Evolutionary conservation across 2,329 filamentous ascomycete species (phyloP), one percentile per base, ranked within the genome.

Genomic region (Penicillium sp.): DNA sequence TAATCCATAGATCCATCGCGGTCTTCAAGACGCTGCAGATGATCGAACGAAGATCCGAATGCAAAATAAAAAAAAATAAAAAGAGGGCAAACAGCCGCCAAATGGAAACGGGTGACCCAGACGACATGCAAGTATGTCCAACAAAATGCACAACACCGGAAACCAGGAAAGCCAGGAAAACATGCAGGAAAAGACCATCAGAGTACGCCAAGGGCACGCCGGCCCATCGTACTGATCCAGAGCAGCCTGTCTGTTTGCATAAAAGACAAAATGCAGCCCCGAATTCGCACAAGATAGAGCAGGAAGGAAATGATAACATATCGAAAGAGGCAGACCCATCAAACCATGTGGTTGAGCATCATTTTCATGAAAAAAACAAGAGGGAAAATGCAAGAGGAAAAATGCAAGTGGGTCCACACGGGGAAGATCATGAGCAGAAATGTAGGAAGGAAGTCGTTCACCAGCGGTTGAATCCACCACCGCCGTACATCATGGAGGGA

Each of bases 401-500:
- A 57, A 56, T 58, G 63, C 55, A 61, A 52, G 9, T 13, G 15
- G 18, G 18, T 21, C 18, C 18, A 21, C 3, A 21, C 18, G 18
- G 3, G 52, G 54, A 34, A 59, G 54, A 59, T 54, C 53, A 61
- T 56, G 56, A 56, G 52, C 53, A 59, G 49, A 45, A 55, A 57
- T 47, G 53, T 47, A 54, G 57, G 53, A 33, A 23, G 31, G 42
- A 43, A 36, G 18, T 42, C 18, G 24, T 50, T 76, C 78, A 90
- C 87, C 87, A 91, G 70, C 87, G 81, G 69, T 80, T 79, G 73
- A 86, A 85, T 38, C 77, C 79, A 71, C 83, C 84, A 72, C 84
- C 85, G 72, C 78, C 78, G 75, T 95, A 95, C 83, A 95, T 89
- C 84, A 90, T 88, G 68, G 85, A 74, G 56, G 79, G 79, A 63